Evolutionary conservation across 2,329 filamentous ascomycete genomes (phyloP), one percentile per base, ranked within the genome.

Genomic region (Aureobasidium sp.): DNA sequence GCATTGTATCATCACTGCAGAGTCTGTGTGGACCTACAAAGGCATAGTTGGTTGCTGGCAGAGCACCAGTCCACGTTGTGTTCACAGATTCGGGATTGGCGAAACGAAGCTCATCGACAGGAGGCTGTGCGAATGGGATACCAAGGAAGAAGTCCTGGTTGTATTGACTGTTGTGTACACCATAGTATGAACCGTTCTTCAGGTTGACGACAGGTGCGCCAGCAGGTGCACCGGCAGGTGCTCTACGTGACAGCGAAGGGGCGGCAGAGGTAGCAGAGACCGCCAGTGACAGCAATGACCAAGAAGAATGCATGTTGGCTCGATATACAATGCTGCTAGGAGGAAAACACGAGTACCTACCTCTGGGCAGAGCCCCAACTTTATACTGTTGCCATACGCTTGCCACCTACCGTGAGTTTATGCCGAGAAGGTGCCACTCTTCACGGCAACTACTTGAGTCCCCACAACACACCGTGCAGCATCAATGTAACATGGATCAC

Each of bases 131-230:
- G 54, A 66, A 70, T 6, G 67, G 67, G 5, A 69, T 68, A 3
- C 76, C 76, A 8, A 78, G 70, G 66, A 77, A 78, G 53, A 74
- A 65, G 54, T 78, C 75, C 64, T 77, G 75, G 42, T 73, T 65
- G 58, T 74, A 75, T 37, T 72, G 68, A 16, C 65, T 57, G 11
- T 71, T 72, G 64, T 77, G 68, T 2, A 73, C 54, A 21, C 77
- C 77, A 49, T 67, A 64, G 58, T 75, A 72, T 0, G 76, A 74
- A 30, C 77, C 77, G 64, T 79, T 79, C 67, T 75, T 75, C 55
- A 77, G 63, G 1, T 64, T 67, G 16, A 69, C 77, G 0, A 67
- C 72, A 3, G 76, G 76, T 21, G 21, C 21, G 21, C 21, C 21
- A 21, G 21, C 21, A 21, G 21, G 21, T 39, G 60, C 63, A 27